phyloP scores from a whole-genome alignment of 1,284 basidiomycete species.

The Leccinum fuscescens region DNA sequence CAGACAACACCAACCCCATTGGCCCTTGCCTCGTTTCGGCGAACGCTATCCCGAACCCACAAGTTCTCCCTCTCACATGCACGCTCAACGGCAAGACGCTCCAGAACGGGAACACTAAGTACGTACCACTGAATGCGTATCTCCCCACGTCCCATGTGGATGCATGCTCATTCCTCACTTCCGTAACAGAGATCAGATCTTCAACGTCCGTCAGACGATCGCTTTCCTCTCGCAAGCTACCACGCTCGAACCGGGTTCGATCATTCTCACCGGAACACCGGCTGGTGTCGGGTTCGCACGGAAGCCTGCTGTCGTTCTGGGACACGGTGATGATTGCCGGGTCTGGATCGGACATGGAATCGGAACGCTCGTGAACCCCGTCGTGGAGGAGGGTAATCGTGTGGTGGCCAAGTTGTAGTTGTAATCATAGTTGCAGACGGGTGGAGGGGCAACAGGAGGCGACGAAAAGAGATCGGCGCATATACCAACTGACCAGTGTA shows the following conservation, averaged over 20 bases:
- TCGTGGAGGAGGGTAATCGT: constrained; percentile 58
- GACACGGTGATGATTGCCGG: constrained; percentile 71
- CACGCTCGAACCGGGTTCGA: constrained; percentile 77
- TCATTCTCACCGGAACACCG: constrained; percentile 81
- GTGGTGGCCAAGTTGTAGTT: constrained; percentile 12
- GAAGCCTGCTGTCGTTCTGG: constrained; percentile 68
- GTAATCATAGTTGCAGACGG: not conserved
- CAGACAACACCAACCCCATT: constrained; percentile 74
- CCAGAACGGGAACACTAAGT: constrained; percentile 77
- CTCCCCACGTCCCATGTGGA: not conserved
- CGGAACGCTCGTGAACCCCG: constrained; percentile 72
- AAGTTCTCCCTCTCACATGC: constrained; percentile 62
- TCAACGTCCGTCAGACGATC: constrained; percentile 69
- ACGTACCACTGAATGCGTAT: constrained; percentile 24
- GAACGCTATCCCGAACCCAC: constrained; percentile 65
- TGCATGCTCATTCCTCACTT: not conserved
- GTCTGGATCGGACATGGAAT: constrained; percentile 66
- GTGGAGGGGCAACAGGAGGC: not conserved
- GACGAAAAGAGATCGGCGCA: not conserved
- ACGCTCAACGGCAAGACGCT: constrained; percentile 66
- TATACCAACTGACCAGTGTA: not conserved
- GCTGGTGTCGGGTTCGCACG: constrained; percentile 77
- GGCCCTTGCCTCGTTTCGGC: constrained; percentile 77
- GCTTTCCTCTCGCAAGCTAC: constrained; percentile 84
- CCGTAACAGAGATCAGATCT: constrained; percentile 62